Conservation (phyloP, 805 yeast species). For the Saccharomycopsis schoenii region DNA sequence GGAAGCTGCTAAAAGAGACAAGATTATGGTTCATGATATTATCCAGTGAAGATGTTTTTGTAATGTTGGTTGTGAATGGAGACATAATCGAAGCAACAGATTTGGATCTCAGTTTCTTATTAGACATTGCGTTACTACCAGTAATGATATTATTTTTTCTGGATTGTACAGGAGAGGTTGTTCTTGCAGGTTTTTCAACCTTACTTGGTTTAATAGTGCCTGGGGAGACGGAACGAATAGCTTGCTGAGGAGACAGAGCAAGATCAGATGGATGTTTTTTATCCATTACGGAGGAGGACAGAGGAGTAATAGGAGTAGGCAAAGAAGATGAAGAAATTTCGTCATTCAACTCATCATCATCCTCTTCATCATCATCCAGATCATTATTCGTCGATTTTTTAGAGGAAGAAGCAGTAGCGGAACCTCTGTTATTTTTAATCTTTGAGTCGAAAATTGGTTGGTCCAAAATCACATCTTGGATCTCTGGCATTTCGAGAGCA, state of each 20-base stretch:
- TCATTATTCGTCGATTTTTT: background rate
- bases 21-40: constrained; percentile 57
- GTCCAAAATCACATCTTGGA: constrained; percentile 14
- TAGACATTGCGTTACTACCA: background rate
- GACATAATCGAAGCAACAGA: background rate
- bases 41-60: background rate
- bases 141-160: background rate
- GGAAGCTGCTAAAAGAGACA: constrained; percentile 65
- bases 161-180: background rate
- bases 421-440: background rate
- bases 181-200: background rate
- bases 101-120: background rate
- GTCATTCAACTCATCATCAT: background rate
- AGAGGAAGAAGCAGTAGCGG: background rate
- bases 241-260: background rate
- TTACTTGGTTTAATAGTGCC: background rate
- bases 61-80: background rate
- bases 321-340: background rate
- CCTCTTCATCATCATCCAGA: background rate
- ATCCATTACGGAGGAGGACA: background rate
- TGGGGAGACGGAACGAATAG: background rate
- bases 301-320: background rate
- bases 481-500: constrained; percentile 11
- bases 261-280: background rate
- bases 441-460: constrained; percentile 11